Evolutionary conservation across 306 rosid genomes (phyloP), one percentile per base, ranked within the genome.

Genomic region (Pyrus communis): DNA sequence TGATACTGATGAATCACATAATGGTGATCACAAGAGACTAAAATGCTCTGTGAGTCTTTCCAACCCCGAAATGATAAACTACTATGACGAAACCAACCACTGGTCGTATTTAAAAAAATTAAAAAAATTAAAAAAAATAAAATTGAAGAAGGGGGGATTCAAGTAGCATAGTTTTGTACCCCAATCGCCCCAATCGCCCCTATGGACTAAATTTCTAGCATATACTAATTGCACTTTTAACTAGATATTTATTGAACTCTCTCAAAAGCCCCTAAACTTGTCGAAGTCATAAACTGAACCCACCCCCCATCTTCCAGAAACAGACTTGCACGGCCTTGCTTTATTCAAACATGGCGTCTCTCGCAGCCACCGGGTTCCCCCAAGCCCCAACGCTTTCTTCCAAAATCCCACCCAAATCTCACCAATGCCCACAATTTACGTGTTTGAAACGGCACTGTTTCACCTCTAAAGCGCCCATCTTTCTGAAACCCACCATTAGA

Each of bases 321-420:
- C 22, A 62, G 40, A 7, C 46, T 51, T 33, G 25, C 19, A 14
- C 49, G 33, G 30, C 28, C 61, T 30, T 51, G 28, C 62, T 75
- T 33, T 51, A 4, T n/a, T 65, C 63, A 19, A n/a, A 72, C 60
- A 0, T 85, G 93, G 85, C 89, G 59, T 79, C 85, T 77, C 52
- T 85, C 35, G 38, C 84, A 18, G 38, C 81, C 78, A 30, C 81
- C 12, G 77, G 85, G 45, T 66, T 86, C 10, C 80, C 73, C 66
- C 71, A 78, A 70, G 70, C 81, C 79, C 82, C 76, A 27, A 28
- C 76, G 12, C n/a, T 70, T 54, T 62, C 52, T 75, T 70, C 81
- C 0, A 21, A 12, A 52, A 17, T 69, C 23, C 79, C 58, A 31
- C 8, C 9, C 22, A 83, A 51, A 57, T 45, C 70, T 60, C 79